phyloP scores from a whole-genome alignment of 495 filamentous ascomycete species.

The Pseudomonodictys pantanalensis region DNA sequence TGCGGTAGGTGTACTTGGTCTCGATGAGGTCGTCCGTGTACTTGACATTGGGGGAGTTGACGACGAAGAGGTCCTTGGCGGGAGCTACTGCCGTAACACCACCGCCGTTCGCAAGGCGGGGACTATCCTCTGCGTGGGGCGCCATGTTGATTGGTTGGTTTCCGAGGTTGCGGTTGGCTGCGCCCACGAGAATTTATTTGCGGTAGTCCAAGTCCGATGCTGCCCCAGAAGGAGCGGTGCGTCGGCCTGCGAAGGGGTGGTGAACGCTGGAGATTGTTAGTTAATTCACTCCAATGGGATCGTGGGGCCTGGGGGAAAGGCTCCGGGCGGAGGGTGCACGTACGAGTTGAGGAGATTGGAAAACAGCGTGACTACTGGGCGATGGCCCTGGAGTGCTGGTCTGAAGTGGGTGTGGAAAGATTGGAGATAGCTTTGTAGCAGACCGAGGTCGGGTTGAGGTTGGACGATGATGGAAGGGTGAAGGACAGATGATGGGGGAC shows the following conservation, averaged over 20 bases:
- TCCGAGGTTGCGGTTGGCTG: conserved; percentile 5
- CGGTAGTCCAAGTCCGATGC: conserved; percentile 73
- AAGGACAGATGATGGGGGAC: neutral
- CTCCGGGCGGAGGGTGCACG: conserved; percentile 34
- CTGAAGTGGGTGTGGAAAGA: neutral
- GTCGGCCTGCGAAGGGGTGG: conserved; percentile 97
- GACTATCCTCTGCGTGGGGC: conserved; percentile 80
- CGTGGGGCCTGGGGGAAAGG: neutral
- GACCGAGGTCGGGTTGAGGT: neutral
- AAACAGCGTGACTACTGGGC: conserved; percentile 69
- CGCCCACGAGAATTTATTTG: conserved; percentile 48
- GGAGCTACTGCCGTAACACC: conserved; percentile 45
- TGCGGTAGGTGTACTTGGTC: conserved; percentile 95
- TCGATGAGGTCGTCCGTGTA: conserved; percentile 87
- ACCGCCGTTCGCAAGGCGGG: conserved; percentile 71
- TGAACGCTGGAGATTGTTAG: conserved; percentile 58
- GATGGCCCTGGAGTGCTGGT: conserved; percentile 27
- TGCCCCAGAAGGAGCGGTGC: conserved; percentile 83
- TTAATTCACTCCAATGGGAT: neutral
- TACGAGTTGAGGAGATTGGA: conserved; percentile 89
- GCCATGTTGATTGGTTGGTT: conserved; percentile 65
- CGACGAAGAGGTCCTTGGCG: conserved; percentile 67
- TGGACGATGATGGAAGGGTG: neutral
- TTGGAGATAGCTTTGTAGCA: neutral
- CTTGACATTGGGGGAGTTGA: conserved; percentile 86